Evolutionary conservation across 1,284 basidiomycete species (phyloP).

Genomic region (Tilletia caries): DNA sequence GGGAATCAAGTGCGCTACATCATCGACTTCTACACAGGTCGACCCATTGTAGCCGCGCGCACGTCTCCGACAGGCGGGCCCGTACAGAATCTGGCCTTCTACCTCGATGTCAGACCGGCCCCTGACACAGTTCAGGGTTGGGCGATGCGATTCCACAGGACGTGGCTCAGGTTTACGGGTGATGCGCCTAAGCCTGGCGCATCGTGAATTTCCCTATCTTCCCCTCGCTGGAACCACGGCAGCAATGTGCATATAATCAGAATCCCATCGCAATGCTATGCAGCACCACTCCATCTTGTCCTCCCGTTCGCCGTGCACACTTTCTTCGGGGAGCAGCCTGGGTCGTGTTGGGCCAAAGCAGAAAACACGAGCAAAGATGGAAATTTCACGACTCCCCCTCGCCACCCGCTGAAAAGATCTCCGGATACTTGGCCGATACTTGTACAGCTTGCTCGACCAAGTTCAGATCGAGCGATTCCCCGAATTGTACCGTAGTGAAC

Average conservation of each 20-base stretch:
- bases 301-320: no score
- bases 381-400: not conserved
- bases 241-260: not conserved
- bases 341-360: no score
- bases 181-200: not conserved
- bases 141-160: constrained; percentile 63
- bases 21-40: constrained; percentile 97
- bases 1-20: constrained; percentile 83
- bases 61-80: constrained; percentile 13
- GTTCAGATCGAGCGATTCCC: constrained; percentile 27
- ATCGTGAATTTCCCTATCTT: not conserved
- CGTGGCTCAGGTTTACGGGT: constrained; percentile 16
- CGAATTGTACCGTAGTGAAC: constrained; percentile 17
- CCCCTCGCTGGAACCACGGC: not conserved
- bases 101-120: constrained; percentile 88
- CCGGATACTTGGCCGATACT: constrained; percentile 32
- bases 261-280: no score
- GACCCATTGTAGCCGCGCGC: constrained; percentile 42
- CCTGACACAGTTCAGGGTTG: constrained; percentile 85
- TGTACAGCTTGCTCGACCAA: constrained; percentile 41
- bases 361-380: no score
- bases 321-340: no score
- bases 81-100: constrained; percentile 64
- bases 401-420: constrained; percentile 27
- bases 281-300: no score